phyloP scores from a whole-genome alignment of 225 moss, liverwort and hornwort genomes.

The Lunularia cruciata region DNA sequence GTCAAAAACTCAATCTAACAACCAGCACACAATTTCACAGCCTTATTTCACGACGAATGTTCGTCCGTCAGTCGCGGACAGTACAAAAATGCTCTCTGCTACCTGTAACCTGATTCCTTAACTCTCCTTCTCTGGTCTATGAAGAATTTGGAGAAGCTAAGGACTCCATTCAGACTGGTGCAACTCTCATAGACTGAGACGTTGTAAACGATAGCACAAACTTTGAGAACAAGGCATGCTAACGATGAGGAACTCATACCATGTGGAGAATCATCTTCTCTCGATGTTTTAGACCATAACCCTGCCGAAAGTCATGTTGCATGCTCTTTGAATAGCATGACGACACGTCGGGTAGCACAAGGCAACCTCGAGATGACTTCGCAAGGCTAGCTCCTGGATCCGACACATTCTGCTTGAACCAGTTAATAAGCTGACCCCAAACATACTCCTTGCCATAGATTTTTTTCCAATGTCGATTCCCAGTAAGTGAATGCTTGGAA shows the following conservation, averaged over 20 bases:
- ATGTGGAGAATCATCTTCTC: conserved; percentile 83
- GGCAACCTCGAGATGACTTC: conserved; percentile 88
- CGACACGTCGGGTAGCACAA: conserved; percentile 87
- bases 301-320: conserved; percentile 81
- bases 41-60: no score
- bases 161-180: no score
- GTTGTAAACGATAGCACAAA: no score
- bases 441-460: conserved; percentile 83
- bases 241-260: conserved; percentile 53
- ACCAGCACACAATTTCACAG: no score
- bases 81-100: no score
- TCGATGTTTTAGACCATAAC: conserved; percentile 85
- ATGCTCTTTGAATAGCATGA: conserved; percentile 90
- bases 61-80: no score
- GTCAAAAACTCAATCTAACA: no score
- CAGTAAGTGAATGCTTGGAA: conserved; percentile 73
- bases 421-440: conserved; percentile 94
- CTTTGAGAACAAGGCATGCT: no score
- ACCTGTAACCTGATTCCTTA: no score
- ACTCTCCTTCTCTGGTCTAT: no score
- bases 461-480: conserved; percentile 62
- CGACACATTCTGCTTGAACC: conserved; percentile 87
- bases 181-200: no score
- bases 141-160: no score
- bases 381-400: conserved; percentile 88